Evolutionary conservation across 176 grass and related monocot genomes (phyloP), one percentile per base, ranked within the genome.

Genomic region (Pharus latifolius): DNA sequence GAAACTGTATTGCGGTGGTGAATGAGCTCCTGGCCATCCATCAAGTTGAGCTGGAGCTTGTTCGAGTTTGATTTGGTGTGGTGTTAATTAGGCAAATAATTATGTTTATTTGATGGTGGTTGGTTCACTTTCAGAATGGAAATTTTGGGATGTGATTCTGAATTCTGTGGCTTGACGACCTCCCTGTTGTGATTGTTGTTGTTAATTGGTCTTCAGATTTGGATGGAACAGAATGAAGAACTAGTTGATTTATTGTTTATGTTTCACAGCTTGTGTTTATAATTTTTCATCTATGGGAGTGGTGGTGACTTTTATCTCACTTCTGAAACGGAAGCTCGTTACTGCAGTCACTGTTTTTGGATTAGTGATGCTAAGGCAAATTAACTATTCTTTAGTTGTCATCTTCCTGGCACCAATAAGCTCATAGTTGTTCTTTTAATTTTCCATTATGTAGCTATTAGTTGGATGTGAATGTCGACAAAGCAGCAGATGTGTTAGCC

Each of bases 401-500:
- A 50, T 37, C 41, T 56, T 56, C 13, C 14, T 43, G 20, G 8
- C 19, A 67, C 10, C 14, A 28, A 15, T 46, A 42, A 57, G 19
- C 56, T 75, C 35, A 49, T 61, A 25, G 34, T n/a, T 55, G 16
- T 30, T 70, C 31, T 73, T 24, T 51, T 33, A 4, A 45, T 28
- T 57, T 35, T 43, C 18, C 28, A 58, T 24, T 19, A 1, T 49
- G 54, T 49, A 91, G 88, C 33, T 91, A 83, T 74, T 72, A 65
- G 47, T 46, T 90, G 71, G 78, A 90, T 55, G 31, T 82, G 55
- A 82, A 85, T 67, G 24, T 82, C 4, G 78, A 89, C 49, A 69
- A 67, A 67, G 60, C 87, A 52, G 81, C 71, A 46, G 49, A 82
- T 5, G 78, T 76, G 38, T 26, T 83, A 30, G 6, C 82, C 46